These are phyloP conservation scores for Candida verbasci DNA, from an alignment of 805 yeast genomes.

Conservation along the genomic window DNA sequence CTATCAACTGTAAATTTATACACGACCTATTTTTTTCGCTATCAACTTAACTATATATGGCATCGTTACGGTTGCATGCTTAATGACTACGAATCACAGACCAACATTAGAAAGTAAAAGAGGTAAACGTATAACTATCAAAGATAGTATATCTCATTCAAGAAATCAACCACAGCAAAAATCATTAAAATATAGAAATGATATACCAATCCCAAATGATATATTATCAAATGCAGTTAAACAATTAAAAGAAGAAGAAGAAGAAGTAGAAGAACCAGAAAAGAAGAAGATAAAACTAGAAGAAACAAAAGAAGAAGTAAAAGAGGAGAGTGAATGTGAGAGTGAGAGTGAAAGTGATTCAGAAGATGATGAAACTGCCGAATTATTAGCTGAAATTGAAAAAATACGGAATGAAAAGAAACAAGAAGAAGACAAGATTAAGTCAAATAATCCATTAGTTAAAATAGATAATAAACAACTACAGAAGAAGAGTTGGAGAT, in stretches of 20 bases:
- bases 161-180: constrained; percentile 30
- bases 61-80: background rate
- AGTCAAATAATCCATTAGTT: constrained; percentile 13
- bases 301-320: constrained; percentile 2
- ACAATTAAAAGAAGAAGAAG: constrained; percentile 18
- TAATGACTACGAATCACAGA: constrained; percentile 41
- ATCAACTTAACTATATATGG: too few relatives aligned
- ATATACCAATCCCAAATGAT: constrained; percentile 12
- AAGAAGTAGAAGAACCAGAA: background rate
- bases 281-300: constrained; percentile 3
- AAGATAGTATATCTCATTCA: constrained; percentile 32
- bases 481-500: constrained; percentile 28
- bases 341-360: constrained; percentile 5
- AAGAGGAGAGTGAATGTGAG: background rate
- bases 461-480: background rate
- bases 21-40: too few relatives aligned
- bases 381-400: constrained; percentile 15
- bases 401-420: constrained; percentile 15
- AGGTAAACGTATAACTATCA: constrained; percentile 28
- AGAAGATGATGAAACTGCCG: constrained; percentile 15
- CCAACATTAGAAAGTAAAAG: constrained; percentile 40
- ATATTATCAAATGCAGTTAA: constrained; percentile 15
- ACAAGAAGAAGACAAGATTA: constrained; percentile 10
- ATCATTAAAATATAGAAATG: constrained; percentile 27
- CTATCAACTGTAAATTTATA: background rate